phyloP scores from a whole-genome alignment of 139 green algal genomes.

The Coccomyxa sp. region DNA sequence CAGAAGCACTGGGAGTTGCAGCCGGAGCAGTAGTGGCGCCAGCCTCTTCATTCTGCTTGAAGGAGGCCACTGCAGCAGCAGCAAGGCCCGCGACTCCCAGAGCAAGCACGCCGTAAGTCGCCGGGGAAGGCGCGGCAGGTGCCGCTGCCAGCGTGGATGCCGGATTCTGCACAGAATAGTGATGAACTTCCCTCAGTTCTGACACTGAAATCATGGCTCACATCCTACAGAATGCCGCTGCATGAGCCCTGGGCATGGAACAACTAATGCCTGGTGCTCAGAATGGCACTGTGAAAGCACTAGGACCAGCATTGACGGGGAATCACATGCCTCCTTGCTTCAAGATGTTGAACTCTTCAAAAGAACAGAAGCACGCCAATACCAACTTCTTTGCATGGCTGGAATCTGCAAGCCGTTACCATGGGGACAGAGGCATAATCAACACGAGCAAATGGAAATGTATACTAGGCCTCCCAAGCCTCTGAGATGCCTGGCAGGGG shows the following conservation, averaged over 20 bases:
- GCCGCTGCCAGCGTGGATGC: not conserved
- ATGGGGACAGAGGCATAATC: too few species aligned
- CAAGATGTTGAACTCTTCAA: too few species aligned
- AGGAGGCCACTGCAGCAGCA: too few species aligned
- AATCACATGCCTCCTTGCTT: too few species aligned
- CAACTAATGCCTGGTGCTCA: not conserved
- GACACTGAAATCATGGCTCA: not conserved
- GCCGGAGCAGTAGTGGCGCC: not conserved
- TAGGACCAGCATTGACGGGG: too few species aligned
- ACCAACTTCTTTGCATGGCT: too few species aligned
- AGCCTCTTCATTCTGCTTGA: not conserved
- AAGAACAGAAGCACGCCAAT: too few species aligned
- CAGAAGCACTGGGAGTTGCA: not conserved
- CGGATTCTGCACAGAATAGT: not conserved
- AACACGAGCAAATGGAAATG: too few species aligned
- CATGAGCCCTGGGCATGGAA: not conserved
- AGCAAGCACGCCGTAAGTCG: not conserved
- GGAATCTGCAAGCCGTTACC: too few species aligned
- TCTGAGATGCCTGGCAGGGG: not conserved
- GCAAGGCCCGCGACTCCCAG: not conserved
- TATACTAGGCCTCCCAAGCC: too few species aligned
- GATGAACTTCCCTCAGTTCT: not conserved
- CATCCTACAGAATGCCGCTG: not conserved
- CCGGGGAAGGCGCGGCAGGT: too few species aligned
- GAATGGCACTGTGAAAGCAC: too few species aligned